These are phyloP conservation scores for Planoprotostelium fungivorum DNA, from an alignment of 78 protist genomes.

Conservation along the genomic window DNA sequence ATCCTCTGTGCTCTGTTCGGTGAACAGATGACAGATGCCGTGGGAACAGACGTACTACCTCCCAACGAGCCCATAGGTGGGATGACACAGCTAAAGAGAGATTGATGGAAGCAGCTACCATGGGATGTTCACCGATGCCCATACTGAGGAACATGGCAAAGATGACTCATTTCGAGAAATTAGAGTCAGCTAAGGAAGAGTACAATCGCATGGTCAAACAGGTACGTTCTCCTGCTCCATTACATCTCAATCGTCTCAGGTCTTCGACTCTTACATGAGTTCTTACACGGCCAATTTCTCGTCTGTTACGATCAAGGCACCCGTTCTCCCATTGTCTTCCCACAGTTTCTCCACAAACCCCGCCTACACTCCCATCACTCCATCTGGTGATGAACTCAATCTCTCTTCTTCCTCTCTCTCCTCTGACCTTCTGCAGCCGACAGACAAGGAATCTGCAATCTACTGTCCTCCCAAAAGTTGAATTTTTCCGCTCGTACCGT, in stretches of 20 bases:
- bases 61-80: too few relatives aligned
- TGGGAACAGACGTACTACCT: too few relatives aligned
- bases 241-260: too few relatives aligned
- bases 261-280: background rate
- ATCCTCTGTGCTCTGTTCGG: background rate
- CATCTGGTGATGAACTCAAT: background rate
- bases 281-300: background rate
- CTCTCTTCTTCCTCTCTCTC: background rate
- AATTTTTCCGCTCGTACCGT: background rate
- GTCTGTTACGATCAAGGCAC: background rate
- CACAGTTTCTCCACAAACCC: background rate
- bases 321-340: background rate
- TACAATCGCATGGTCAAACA: background rate
- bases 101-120: too few relatives aligned
- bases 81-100: too few relatives aligned
- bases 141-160: background rate
- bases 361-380: background rate
- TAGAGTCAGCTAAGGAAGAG: background rate
- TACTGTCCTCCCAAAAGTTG: background rate
- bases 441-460: background rate
- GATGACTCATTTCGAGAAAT: background rate
- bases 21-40: background rate
- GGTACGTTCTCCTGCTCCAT: background rate
- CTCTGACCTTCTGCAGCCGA: background rate
- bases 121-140: background rate